Evolutionary conservation across 176 grass and related monocot species (phyloP).

Genomic region (Calamus simplicifolius): DNA sequence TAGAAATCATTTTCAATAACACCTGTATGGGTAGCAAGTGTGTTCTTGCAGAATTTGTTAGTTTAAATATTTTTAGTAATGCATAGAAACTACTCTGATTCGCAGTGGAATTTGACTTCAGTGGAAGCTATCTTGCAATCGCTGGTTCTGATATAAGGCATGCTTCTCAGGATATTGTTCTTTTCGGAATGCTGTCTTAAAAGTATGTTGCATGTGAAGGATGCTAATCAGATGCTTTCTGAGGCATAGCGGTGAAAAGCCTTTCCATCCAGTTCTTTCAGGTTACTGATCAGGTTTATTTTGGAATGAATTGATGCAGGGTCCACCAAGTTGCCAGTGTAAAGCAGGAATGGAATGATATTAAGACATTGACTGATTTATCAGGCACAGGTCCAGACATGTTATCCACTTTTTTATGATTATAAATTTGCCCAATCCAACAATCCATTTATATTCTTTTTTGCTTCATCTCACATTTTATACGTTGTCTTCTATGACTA

Average conservation of each 20-base stretch:
- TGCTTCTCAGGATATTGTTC: not conserved
- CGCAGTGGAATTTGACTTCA: slow-evolving; percentile 97
- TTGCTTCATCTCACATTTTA: not conserved
- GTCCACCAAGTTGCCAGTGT: slow-evolving; percentile 95
- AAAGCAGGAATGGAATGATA: slow-evolving; percentile 90
- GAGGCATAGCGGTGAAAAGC: no score
- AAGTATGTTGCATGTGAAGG: no score
- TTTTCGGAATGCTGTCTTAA: no score
- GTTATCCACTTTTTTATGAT: no score
- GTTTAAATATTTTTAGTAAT: not conserved
- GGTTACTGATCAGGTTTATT: no score
- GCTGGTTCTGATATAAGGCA: slow-evolving; percentile 88
- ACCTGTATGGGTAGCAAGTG: no score
- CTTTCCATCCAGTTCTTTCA: no score
- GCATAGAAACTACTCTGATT: slow-evolving; percentile 2
- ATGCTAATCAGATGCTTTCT: no score
- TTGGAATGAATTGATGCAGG: slow-evolving; percentile 21
- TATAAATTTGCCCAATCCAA: no score
- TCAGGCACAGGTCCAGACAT: slow-evolving; percentile 75
- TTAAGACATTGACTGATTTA: slow-evolving; percentile 91
- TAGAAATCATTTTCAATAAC: no score
- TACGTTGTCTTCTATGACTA: slow-evolving; percentile 15
- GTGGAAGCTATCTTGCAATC: slow-evolving; percentile 91
- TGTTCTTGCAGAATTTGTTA: no score
- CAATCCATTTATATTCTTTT: not conserved